Evolutionary conservation across 331 rosid species (phyloP), one percentile per base, ranked within the genome.

Genomic region (Rhamnella rubrinervis): DNA sequence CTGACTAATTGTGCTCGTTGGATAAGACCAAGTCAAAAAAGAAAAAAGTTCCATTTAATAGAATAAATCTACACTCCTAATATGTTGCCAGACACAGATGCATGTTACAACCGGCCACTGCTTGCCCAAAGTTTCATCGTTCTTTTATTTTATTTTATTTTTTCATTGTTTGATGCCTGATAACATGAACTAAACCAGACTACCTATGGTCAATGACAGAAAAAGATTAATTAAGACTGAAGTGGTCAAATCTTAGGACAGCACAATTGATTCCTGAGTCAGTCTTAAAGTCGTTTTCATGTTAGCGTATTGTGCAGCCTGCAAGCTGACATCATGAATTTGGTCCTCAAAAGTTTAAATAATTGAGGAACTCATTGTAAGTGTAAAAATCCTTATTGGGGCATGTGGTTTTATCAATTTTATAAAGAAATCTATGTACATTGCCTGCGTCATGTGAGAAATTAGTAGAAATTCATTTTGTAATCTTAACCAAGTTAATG

Each of bases 291-390:
- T 63, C 84, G 59, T 64, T 78, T 79, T 68, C 56, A 12, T 78
- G 52, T 49, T 35, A 77, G 61, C 64, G 79, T 70, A 61, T 74
- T 59, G 26, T 67, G 70, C 68, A 56, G 76, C 86, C 80, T 69
- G 83, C 72, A 61, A 63, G 79, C 72, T 71, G 82, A 78, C 59
- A 59, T 12, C 68, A 55, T 68, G 56, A 73, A 55, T 65, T 79
- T 68, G 65, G 65, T 68, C 60, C 38, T n/a, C 68, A 31, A 28
- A 28, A 21, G 26, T 65, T 37, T 62, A 7, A 63, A 65, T 61
- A 64, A 49, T 47, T 35, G 26, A n/a, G 35, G 72, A 49, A 31
- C 21, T 6, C 44, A 15, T 25, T 63, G 16, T 19, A 6, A 35
- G 51, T 55, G 40, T 10, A 11, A 39, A 37, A 37, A 72, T 66